Evolutionary conservation across 345 rosid species (phyloP), one percentile per base, ranked within the genome.

Genomic region (Citrus reticulata): DNA sequence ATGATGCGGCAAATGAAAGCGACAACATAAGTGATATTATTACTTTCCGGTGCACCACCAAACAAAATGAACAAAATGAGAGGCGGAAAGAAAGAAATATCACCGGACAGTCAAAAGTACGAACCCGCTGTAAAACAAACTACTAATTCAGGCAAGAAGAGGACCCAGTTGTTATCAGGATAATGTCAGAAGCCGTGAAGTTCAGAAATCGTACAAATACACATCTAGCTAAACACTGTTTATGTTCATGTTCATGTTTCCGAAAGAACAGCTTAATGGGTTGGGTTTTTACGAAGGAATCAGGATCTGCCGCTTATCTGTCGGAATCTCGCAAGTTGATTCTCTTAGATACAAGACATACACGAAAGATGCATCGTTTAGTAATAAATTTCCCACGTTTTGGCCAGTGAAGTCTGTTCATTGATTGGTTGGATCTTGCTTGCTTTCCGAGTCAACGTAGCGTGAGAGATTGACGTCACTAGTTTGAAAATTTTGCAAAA

Each of bases 141-240:
- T 49, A 46, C 51, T 46, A 46, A n/a, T 76, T 75, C 70, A 64
- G 54, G 59, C 72, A 42, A 79, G 75, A 66, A 72, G 34, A 35
- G 54, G n/a, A 11, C 32, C 65, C 49, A 22, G 32, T 7, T n/a
- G 40, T 40, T 24, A 39, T 2, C 9, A 25, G 6, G 42, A 37
- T 27, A 9, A 32, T 25, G 16, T 42, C 70, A 71, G 19, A 63
- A 42, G 6, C 62, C 14, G 61, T 20, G 16, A 75, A 42, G 10
- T 39, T 40, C 2, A 9, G 24, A 39, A 42, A 62, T 27, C 25
- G 2, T 34, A 11, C 32, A 60, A 75, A 63, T 27, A 46, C 11
- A 14, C 34, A 19, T 13, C 59, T 54, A 54, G 4, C n/a, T 19
- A 4, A 29, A 62, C 59, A 25, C 39, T 27, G 39, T 17, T 0